These are phyloP conservation scores for Hyparrhenia diplandra DNA, from an alignment of 176 grass and related monocot species.

Conservation along the genomic window DNA sequence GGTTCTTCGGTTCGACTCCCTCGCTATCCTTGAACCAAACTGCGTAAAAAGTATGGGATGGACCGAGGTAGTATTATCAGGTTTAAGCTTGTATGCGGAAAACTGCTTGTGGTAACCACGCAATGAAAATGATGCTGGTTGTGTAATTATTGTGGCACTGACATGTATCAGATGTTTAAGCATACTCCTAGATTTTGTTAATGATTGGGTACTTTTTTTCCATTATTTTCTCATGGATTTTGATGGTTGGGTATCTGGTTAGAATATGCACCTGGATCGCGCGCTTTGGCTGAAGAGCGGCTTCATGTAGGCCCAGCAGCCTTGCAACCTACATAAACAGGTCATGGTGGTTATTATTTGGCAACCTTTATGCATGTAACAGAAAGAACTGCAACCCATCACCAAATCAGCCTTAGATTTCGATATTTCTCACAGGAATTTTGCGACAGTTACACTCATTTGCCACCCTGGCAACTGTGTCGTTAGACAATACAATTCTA, in stretches of 20 bases:
- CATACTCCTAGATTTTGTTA: neutral
- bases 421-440: neutral
- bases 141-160: neutral
- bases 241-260: neutral
- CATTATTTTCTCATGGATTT: neutral
- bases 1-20: constrained; percentile 80
- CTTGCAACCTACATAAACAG: constrained; percentile 57
- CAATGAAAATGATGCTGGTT: neutral
- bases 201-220: neutral
- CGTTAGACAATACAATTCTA: neutral
- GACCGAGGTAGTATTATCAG: neutral
- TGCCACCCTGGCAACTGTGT: neutral
- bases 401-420: neutral
- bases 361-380: neutral
- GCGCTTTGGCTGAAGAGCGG: constrained; percentile 74
- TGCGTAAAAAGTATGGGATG: neutral
- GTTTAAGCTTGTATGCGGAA: neutral
- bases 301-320: constrained; percentile 71
- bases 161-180: neutral
- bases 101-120: neutral
- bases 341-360: neutral
- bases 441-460: neutral
- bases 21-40: constrained; percentile 94
- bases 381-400: neutral
- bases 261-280: constrained; percentile 77